Base-by-base conservation (phyloP, 2,329 filamentous ascomycete species). In the Aspergillus fumigatus region DNA sequence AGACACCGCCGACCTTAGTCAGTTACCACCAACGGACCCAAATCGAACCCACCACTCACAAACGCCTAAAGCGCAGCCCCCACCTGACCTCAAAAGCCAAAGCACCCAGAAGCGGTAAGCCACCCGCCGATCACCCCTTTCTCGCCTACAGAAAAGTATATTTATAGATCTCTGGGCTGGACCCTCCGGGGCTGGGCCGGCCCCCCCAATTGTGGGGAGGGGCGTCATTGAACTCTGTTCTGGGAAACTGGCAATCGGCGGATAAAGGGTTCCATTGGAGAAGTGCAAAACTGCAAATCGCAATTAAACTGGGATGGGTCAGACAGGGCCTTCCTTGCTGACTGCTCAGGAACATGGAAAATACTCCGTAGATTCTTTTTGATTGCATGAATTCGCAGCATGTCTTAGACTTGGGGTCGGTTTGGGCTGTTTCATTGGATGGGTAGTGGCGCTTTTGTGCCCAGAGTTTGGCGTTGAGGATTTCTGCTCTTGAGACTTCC, bases 231-330 rank as follows among this genome's bases (percentile, higher is more conserved):
- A 35, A 17, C 32, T 32, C 4, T 35, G 10, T 17, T 1, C 14
- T 35, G 11, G 27, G 14, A 35, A 35, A 35, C 32, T 35, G 11
- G 32, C 14, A 14, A 35, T 35, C 4, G 27, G 32, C 11, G 32
- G 32, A 17, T 6, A 14, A 35, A 35, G 3, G 32, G 32, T 14
- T 14, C 32, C 32, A 6, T 14, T 29, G 27, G 27, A 29, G 27
- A 4, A 29, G 47, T 43, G 26, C 19, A 52, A 52, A 29, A 45
- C 32, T 52, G 51, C 51, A 52, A 45, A 48, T 52, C 51, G 51
- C 17, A 52, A 52, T 52, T 52, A 52, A 52, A 52, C 51, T 47
- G 40, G 43, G n/a, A 52, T 52, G 51, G 51, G 51, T 38, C 51
- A 17, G 32, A 5, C 23, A 52, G 38, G 51, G 51, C 47, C 51